These are phyloP conservation scores for Halenospora varia DNA, from an alignment of 495 filamentous ascomycete species.

Conservation along the genomic window DNA sequence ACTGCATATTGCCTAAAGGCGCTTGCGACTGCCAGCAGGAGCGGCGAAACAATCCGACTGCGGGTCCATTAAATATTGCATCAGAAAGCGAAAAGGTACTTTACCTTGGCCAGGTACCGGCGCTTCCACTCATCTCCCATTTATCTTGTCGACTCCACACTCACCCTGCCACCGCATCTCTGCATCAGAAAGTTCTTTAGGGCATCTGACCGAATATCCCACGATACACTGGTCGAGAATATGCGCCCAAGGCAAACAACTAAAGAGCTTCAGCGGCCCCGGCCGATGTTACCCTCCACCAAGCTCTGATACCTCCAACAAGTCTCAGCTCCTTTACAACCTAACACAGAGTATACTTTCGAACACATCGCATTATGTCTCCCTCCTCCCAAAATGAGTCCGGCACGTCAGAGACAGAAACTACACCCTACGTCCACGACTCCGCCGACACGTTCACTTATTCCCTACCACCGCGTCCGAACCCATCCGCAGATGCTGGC, in stretches of 20 bases:
- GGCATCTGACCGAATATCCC: constrained; percentile 6
- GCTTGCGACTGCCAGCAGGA: not conserved
- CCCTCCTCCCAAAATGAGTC: constrained; percentile 1
- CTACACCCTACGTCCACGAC: constrained; percentile 16
- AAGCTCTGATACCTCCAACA: not conserved
- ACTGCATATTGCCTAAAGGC: not conserved
- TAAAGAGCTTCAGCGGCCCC: constrained; percentile 16
- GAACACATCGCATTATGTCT: constrained; percentile 5
- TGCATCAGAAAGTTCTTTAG: not conserved
- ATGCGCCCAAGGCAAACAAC: constrained; percentile 20
- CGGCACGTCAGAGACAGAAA: not conserved
- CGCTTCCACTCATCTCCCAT: not conserved
- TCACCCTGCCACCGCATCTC: not conserved
- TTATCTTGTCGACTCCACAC: not conserved
- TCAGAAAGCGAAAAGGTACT: not conserved
- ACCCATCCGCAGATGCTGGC: constrained; percentile 44
- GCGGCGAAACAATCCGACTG: not conserved
- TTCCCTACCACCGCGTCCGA: constrained; percentile 42
- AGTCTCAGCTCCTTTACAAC: not conserved
- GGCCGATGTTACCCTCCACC: constrained; percentile 7
- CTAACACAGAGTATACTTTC: not conserved
- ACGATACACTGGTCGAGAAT: constrained; percentile 10
- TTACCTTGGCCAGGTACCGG: not conserved
- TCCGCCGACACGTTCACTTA: constrained; percentile 19
- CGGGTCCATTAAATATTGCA: not conserved